A percentile compares a stretch with the other conserved stretches of the same genome.
These are phyloP conservation scores for Claviceps monticola DNA, from an alignment of 2,329 filamentous ascomycete species.

Conservation along the genomic window DNA sequence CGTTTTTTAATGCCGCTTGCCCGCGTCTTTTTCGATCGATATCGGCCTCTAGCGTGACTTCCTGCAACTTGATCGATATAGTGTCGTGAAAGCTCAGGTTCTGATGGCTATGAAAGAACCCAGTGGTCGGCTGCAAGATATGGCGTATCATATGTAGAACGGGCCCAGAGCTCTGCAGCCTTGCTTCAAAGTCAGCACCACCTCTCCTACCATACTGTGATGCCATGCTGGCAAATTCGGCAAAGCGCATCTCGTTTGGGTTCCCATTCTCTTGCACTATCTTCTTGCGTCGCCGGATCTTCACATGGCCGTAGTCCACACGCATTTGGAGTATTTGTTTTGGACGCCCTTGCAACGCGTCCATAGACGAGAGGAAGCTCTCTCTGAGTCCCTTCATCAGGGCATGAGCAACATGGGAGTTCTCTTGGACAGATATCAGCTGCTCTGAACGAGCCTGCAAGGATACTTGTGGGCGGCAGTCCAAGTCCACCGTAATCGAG, in stretches of 20 bases:
- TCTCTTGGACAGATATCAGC: background rate
- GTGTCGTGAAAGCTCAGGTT: constrained; percentile 9
- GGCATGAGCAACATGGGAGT: background rate
- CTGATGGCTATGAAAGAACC: constrained; percentile 7
- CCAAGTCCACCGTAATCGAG: constrained; percentile 12
- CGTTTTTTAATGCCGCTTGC: constrained; percentile 11
- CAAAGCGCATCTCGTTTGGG: constrained; percentile 11
- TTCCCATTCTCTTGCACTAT: constrained; percentile 1
- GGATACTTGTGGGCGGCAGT: constrained; percentile 12
- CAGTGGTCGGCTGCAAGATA: constrained; percentile 3
- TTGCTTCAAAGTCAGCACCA: constrained; percentile 15
- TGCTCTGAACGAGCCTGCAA: background rate
- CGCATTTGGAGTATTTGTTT: constrained; percentile 16
- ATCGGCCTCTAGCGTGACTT: constrained; percentile 12
- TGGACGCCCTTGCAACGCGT: constrained; percentile 13
- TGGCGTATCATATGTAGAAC: constrained; percentile 4
- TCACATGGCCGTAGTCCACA: constrained; percentile 19
- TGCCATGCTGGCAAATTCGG: constrained; percentile 14
- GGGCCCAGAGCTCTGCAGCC: constrained; percentile 3
- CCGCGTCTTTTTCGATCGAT: constrained; percentile 3
- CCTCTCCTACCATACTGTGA: constrained; percentile 16
- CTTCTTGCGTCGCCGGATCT: constrained; percentile 14
- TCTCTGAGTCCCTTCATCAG: background rate
- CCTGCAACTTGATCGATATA: constrained; percentile 7
- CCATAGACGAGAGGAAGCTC: constrained; percentile 7